phyloP scores from a whole-genome alignment of 306 rosid species.

The Psophocarpus tetragonolobus region DNA sequence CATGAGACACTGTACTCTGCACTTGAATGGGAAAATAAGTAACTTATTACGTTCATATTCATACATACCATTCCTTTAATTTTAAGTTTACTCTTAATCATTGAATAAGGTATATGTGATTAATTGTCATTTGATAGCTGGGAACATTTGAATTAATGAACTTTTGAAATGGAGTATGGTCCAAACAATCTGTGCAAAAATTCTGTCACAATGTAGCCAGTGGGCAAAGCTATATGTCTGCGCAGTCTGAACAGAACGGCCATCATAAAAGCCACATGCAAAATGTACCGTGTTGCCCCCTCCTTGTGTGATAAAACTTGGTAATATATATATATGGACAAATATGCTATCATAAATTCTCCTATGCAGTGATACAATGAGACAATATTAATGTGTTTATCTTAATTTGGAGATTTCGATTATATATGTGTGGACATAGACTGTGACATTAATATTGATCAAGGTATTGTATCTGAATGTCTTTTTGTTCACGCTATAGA shows the following conservation, averaged over 20 bases:
- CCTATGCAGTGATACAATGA: constrained; percentile 22
- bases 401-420: not conserved
- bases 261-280: constrained; percentile 37
- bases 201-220: constrained; percentile 8
- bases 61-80: not conserved
- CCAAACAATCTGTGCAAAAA: constrained; percentile 31
- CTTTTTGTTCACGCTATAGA: no score
- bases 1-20: not conserved
- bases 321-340: not conserved
- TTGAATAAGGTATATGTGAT: not conserved
- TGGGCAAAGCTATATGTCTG: constrained; percentile 10
- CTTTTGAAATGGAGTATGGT: not conserved
- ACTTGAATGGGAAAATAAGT: not conserved
- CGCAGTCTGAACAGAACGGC: not conserved
- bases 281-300: constrained; percentile 11
- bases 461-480: not conserved
- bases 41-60: not conserved
- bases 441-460: constrained; percentile 3
- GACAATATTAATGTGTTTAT: not conserved
- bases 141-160: not conserved
- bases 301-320: constrained; percentile 6
- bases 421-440: not conserved
- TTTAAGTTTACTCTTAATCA: not conserved
- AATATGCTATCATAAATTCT: constrained; percentile 11
- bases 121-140: not conserved